Evolutionary conservation across 306 rosid species (phyloP), one percentile per base, ranked within the genome.

Genomic region (Leucaena leucocephala): DNA sequence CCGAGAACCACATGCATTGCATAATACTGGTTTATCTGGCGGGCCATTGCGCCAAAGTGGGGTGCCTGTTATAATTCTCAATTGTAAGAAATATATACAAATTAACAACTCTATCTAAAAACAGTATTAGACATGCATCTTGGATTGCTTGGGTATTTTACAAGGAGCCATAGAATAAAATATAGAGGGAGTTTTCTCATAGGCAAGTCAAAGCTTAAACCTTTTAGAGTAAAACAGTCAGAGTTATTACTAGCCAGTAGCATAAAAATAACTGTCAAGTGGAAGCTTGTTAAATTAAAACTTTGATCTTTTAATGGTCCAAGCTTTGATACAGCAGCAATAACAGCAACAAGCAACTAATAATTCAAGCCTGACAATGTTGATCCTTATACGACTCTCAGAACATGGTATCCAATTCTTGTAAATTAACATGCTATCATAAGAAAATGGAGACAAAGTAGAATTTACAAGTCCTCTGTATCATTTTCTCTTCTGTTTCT

Each of bases 41-140:
- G 99, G 99, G 17, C 99, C 99, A 58, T 96, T 96, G 77, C 99
- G 98, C 99, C 99, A 96, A 74, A 96, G 97, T 40, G 99, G 99
- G 71, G 99, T 96, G 92, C 94, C 99, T 96, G 88, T 87, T 78
- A 74, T 87, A 84, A 80, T 78, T 57, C 70, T 81, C 76, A 65
- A 74, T 78, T 78, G 83, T 86, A 84, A 88, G 89, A 49, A 80
- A 33, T 68, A 49, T 68, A 76, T 33, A 63, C 57, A 33, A 33
- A 72, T n/a, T 71, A 50, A 81, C 78, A 39, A 49, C 62, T 67
- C 71, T 66, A 49, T 38, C 27, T 27, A 27, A 27, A 39, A 72
- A 69, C 48, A 78, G 72, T 38, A 76, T 42, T 38, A 68, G 16
- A 48, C 45, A 38, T 50, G 71, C 55, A 82, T 70, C 70, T 58